A percentile compares a stretch with the other conserved stretches of the same genome.
phyloP scores from a whole-genome alignment of 78 protist genomes.

The Guillardia theta region DNA sequence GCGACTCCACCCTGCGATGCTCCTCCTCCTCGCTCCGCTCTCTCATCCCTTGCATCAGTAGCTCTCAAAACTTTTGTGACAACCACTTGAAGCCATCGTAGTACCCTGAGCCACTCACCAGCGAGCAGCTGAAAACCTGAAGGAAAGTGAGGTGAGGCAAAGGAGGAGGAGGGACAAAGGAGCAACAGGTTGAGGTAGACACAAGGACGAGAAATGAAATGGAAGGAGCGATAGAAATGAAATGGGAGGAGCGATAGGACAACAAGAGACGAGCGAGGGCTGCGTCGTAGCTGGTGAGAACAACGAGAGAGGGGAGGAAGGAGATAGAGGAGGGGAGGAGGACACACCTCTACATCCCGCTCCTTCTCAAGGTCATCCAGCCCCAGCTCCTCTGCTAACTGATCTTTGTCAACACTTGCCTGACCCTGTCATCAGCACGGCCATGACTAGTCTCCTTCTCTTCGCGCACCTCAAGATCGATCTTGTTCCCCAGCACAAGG shows the following conservation, averaged over 20 bases:
- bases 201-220: background rate
- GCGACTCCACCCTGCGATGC: no score
- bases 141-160: background rate
- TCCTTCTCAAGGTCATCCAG: no score
- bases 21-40: no score
- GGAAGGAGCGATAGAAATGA: background rate
- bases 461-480: slow-evolving; percentile 72
- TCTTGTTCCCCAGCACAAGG: slow-evolving; percentile 98
- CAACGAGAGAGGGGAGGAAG: background rate
- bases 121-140: slow-evolving; percentile 16
- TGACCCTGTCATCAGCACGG: no score
- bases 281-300: background rate
- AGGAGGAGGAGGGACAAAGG: background rate
- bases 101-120: slow-evolving; percentile 6
- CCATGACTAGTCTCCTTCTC: no score
- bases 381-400: no score
- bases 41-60: no score
- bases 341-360: no score
- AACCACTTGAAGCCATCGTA: slow-evolving; percentile 1
- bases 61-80: no score
- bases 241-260: no score
- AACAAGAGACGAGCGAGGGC: background rate
- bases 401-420: no score
- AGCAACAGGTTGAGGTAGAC: background rate
- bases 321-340: background rate